Conservation (phyloP, 495 filamentous ascomycete species). For the Penicillium desertorum region DNA sequence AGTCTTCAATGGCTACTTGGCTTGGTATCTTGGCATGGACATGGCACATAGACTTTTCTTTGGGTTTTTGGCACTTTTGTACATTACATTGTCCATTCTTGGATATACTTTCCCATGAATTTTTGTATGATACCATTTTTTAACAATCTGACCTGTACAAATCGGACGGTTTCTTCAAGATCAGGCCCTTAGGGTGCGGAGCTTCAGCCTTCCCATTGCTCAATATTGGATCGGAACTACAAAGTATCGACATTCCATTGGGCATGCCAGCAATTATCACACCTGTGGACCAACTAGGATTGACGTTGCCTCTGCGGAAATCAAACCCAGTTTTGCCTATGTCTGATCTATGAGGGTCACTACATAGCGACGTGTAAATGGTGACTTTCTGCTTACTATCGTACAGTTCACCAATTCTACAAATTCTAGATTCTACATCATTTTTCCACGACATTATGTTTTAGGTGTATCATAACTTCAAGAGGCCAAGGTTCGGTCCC, state of each 20-base stretch:
- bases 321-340: no score
- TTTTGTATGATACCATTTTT: constrained; percentile 26
- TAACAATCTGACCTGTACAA: constrained; percentile 15
- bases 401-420: no score
- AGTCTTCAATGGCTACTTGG: constrained; percentile 8
- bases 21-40: constrained; percentile 4
- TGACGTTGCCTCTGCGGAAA: no score
- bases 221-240: neutral
- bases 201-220: neutral
- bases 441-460: no score
- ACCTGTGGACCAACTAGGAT: no score
- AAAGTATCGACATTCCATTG: neutral
- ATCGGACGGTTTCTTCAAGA: neutral
- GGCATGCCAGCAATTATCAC: no score
- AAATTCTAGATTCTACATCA: no score
- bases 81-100: constrained; percentile 23
- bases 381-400: no score
- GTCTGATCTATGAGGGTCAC: no score
- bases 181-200: neutral
- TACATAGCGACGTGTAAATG: no score
- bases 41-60: constrained; percentile 14
- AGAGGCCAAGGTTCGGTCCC: no score
- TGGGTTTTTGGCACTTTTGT: constrained; percentile 17
- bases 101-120: constrained; percentile 21
- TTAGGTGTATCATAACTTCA: no score